These are phyloP conservation scores for Rhytidiadelphus loreus DNA, from an alignment of 225 moss, liverwort and hornwort species.

Conservation along the genomic window DNA sequence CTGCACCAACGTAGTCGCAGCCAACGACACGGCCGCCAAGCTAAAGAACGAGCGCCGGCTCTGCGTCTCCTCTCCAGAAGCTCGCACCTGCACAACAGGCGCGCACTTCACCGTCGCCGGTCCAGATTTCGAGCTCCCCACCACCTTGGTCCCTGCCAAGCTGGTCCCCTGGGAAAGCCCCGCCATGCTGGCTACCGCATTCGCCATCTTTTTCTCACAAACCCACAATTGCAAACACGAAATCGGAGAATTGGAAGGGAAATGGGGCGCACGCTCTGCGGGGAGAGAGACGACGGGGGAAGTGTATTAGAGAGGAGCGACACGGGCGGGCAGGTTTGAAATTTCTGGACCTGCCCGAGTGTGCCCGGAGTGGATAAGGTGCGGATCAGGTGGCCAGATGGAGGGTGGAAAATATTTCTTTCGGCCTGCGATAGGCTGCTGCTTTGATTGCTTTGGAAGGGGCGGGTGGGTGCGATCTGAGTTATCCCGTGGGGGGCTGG, in stretches of 20 bases:
- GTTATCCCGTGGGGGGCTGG: not conserved
- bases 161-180: slow-evolving; percentile 12
- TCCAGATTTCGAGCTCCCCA: not conserved
- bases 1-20: slow-evolving; percentile 38
- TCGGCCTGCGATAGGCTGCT: not conserved
- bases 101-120: slow-evolving; percentile 13
- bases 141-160: slow-evolving; percentile 31
- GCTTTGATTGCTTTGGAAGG: not conserved
- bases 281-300: not conserved
- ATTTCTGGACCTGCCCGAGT: not conserved
- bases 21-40: slow-evolving; percentile 46
- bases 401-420: not conserved
- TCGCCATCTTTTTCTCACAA: not conserved
- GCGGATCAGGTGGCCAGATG: slow-evolving; percentile 17
- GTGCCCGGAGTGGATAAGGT: slow-evolving; percentile 19
- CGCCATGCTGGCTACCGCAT: slow-evolving; percentile 36
- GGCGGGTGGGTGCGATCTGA: not conserved
- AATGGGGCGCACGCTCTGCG: not conserved
- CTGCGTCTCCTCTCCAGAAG: slow-evolving; percentile 25
- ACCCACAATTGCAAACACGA: not conserved
- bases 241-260: not conserved
- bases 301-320: not conserved
- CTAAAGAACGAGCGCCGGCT: slow-evolving; percentile 55
- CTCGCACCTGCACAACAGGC: slow-evolving; percentile 35
- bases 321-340: not conserved